Conservation (phyloP, 495 filamentous ascomycete genomes). For the Xylaria sp. region DNA sequence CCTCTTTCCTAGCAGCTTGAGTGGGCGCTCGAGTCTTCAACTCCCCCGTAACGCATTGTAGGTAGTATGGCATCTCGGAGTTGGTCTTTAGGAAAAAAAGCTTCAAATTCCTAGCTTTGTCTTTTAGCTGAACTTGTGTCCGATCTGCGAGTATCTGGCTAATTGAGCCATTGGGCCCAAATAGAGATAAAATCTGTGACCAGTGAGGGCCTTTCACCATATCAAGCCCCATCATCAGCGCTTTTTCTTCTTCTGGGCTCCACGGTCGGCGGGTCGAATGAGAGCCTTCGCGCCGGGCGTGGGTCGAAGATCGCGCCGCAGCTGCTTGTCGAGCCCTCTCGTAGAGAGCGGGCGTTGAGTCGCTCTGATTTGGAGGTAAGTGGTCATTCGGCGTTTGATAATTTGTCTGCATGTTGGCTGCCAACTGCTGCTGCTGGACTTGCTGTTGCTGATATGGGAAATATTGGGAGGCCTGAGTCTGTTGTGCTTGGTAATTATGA, state of each 20-base stretch:
- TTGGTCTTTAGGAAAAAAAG: conserved; percentile 94
- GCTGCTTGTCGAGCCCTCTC: conserved; percentile 83
- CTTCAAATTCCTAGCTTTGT: conserved; percentile 94
- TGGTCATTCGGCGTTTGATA: conserved; percentile 46
- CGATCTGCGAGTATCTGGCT: conserved; percentile 89
- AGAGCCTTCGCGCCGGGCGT: conserved; percentile 73
- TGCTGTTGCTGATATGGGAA: conserved; percentile 37
- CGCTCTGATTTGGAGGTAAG: conserved; percentile 72
- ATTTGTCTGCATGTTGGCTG: conserved; percentile 25
- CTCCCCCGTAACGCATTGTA: conserved; percentile 91
- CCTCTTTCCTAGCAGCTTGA: conserved; percentile 82
- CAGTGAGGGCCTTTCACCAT: conserved; percentile 93
- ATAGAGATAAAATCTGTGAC: conserved; percentile 92
- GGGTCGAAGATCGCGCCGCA: conserved; percentile 78
- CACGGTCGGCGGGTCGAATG: conserved; percentile 89
- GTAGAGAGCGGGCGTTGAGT: conserved; percentile 79
- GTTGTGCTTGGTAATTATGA: conserved; percentile 45
- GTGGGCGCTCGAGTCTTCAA: conserved; percentile 88
- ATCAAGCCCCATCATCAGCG: conserved; percentile 90
- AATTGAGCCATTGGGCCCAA: conserved; percentile 80
- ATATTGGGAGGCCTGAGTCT: conserved; percentile 33
- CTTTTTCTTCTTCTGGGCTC: conserved; percentile 90
- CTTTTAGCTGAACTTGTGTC: conserved; percentile 94
- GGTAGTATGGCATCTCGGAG: conserved; percentile 89
- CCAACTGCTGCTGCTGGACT: conserved; percentile 32